Evolutionary conservation across 2,329 filamentous ascomycete species (phyloP).

Genomic region (Colletotrichum cuscutae): DNA sequence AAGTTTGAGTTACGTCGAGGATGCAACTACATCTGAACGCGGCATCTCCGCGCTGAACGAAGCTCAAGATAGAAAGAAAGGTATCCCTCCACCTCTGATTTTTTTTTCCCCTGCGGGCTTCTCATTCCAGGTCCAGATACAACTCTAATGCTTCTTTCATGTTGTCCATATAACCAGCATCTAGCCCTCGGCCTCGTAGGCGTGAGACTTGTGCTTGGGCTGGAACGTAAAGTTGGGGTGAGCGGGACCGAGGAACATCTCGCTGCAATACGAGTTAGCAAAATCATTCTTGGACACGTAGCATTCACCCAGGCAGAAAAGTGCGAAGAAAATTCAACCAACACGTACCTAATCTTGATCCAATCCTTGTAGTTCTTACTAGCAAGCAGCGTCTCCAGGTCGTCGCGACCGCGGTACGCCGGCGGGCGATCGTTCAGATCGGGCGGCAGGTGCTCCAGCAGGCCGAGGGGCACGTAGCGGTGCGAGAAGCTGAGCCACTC

Average conservation of each 20-base stretch:
- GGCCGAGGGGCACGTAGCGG: conserved; percentile 89
- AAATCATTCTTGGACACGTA: not conserved
- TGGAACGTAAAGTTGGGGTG: conserved; percentile 93
- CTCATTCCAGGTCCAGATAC: not conserved
- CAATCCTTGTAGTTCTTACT: conserved; percentile 96
- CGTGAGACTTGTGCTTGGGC: conserved; percentile 97
- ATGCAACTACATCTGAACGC: not conserved
- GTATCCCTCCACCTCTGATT: not conserved
- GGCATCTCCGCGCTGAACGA: not conserved
- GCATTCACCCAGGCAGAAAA: not conserved
- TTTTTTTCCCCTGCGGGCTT: too few relatives aligned
- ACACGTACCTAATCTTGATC: conserved; percentile 93
- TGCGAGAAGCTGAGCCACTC: conserved; percentile 96
- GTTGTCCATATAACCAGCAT: not conserved
- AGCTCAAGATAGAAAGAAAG: not conserved
- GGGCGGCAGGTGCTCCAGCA: conserved; percentile 89
- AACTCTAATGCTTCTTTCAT: not conserved
- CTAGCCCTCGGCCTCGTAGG: conserved; percentile 82
- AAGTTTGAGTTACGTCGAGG: not conserved
- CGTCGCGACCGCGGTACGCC: conserved; percentile 83
- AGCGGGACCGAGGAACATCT: conserved; percentile 96
- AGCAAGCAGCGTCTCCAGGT: conserved; percentile 91
- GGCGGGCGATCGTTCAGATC: conserved; percentile 90
- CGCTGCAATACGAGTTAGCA: conserved; percentile 62
- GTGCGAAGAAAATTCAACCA: not conserved